Percentiles rank a stretch among this genome's conserved stretches.
Conservation (phyloP, 2,329 filamentous ascomycete genomes). For the Fusarium sp. region DNA sequence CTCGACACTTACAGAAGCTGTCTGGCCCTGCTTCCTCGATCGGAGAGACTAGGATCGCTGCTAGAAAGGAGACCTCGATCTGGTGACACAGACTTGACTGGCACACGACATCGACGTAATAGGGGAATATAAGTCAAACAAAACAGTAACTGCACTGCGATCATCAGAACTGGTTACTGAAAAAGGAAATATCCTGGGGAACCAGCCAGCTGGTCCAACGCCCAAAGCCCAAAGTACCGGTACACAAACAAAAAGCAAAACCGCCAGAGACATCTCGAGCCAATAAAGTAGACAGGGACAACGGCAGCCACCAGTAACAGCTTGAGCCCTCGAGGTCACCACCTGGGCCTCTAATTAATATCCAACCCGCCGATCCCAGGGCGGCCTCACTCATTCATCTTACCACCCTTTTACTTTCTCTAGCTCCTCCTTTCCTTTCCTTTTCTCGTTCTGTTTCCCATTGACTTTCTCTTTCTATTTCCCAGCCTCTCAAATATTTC, state of each 20-base stretch:
- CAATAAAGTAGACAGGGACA: constrained; percentile 18
- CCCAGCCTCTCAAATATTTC: constrained; percentile 18
- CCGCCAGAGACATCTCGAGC: constrained; percentile 22
- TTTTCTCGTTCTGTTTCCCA: neutral
- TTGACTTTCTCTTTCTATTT: neutral
- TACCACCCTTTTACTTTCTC: constrained; percentile 10
- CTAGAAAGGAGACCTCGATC: neutral
- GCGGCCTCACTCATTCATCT: constrained; percentile 34
- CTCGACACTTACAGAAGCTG: neutral
- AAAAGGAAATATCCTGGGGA: constrained; percentile 20
- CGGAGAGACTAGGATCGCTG: neutral
- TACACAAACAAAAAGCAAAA: constrained; percentile 19
- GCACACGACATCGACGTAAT: constrained; percentile 21
- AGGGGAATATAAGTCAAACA: neutral
- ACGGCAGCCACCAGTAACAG: constrained; percentile 9
- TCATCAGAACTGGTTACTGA: constrained; percentile 1
- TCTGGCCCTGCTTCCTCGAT: neutral
- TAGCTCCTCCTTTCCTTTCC: neutral
- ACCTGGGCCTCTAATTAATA: constrained; percentile 10
- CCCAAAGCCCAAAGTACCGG: constrained; percentile 10
- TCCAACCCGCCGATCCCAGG: constrained; percentile 24
- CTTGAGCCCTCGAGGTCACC: constrained; percentile 25
- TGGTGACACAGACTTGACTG: constrained; percentile 1
- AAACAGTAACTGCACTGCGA: constrained; percentile 1
- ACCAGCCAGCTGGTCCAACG: neutral